These are phyloP conservation scores for Macrocybe gigantea DNA, from an alignment of 768 basidiomycete species.

Conservation along the genomic window DNA sequence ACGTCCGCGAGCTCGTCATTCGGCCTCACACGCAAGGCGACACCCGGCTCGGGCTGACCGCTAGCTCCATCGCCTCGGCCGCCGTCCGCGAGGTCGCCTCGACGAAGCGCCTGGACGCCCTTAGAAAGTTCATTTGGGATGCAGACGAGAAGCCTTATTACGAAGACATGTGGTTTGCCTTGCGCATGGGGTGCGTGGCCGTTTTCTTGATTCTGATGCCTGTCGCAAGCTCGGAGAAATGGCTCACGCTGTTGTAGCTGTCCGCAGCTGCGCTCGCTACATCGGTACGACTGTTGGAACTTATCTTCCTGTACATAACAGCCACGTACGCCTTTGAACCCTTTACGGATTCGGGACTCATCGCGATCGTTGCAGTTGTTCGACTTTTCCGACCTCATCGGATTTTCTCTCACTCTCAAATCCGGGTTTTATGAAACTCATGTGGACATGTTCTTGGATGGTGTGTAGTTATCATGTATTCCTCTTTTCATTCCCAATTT, in stretches of 20 bases:
- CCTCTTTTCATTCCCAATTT: neutral
- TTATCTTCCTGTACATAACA: conserved; percentile 48
- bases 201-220: neutral
- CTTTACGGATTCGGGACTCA: conserved; percentile 3
- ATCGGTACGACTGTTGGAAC: conserved; percentile 60
- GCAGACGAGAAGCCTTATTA: conserved; percentile 59
- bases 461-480: conserved; percentile 21
- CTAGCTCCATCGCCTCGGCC: conserved; percentile 38
- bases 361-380: conserved; percentile 42
- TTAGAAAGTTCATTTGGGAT: conserved; percentile 66
- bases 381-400: conserved; percentile 56
- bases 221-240: conserved; percentile 13
- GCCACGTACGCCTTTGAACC: conserved; percentile 44
- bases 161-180: conserved; percentile 76
- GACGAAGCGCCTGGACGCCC: conserved; percentile 50
- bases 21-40: conserved; percentile 27
- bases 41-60: conserved; percentile 15
- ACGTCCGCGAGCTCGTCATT: conserved; percentile 56
- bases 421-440: conserved; percentile 60
- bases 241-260: conserved; percentile 30
- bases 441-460: conserved; percentile 48
- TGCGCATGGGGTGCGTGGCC: conserved; percentile 54
- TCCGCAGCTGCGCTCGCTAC: conserved; percentile 53
- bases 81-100: conserved; percentile 46
- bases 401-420: conserved; percentile 58